Evolutionary conservation across 1,284 basidiomycete genomes (phyloP), one percentile per base, ranked within the genome.

Genomic region (Irpex sp.): DNA sequence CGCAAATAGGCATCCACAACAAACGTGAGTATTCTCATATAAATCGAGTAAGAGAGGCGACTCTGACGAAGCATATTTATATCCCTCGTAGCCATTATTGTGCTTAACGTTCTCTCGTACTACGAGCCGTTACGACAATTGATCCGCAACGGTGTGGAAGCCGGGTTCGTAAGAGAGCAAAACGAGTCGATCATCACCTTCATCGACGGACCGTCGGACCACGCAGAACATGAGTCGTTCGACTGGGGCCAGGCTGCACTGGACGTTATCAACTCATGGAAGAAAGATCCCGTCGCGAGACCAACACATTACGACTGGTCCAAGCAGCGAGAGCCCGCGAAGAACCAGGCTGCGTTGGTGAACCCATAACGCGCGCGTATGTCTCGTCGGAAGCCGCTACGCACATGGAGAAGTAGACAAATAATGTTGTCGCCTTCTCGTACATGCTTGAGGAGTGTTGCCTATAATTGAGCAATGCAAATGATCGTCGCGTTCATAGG

Each of bases 1-100:
- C 87, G 7, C 92, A 96, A 73, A 77, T 97, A 15, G 93, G 93
- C 19, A 94, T 97, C 63, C 95, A 97, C 73, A 80, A 83, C 59
- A 94, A 94, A 78, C 92, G 91, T 92, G 71, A 65, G 84, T 71
- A 58, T 51, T n/a, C 26, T 66, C 4, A 3, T 3, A 63, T 60
- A 4, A 60, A 58, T 35, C 68, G 7, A 33, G 9, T 13, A 39
- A 55, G 62, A 33, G 57, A 11, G 19, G 50, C 50, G 50, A 19
- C 13, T 15, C 31, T 17, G 26, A 39, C 17, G 39, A 11, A 7
- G 9, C 11, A 46, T 21, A 26, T 57, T 5, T 37, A 19, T n/a
- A 47, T 17, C 21, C 3, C 6, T 5, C 43, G 56, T 70, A 87
- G 93, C 95, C 13, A 87, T 96, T 61, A 77, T 97, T 36, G 77